Percentiles rank a stretch among this genome's conserved stretches.
These are phyloP conservation scores for Saitoella complicata DNA, from an alignment of 805 yeast genomes.

Conservation along the genomic window DNA sequence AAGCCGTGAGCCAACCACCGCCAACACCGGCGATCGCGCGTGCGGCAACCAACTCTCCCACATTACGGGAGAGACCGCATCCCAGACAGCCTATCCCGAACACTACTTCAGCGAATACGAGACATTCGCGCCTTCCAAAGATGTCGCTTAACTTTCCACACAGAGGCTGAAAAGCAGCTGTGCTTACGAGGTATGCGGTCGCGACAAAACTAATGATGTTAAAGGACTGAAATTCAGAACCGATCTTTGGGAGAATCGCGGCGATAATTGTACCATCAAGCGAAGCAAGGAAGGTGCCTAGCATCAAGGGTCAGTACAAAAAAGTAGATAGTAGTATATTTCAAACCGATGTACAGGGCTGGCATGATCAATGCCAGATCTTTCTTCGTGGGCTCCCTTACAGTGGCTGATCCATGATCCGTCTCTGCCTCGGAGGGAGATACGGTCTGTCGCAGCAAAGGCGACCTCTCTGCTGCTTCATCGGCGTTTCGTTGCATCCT, in stretches of 20 bases:
- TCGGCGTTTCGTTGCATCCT: too few species aligned
- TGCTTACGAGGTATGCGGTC: constrained; percentile 51
- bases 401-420: too few species aligned
- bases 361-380: too few species aligned
- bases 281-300: too few species aligned
- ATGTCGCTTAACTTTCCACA: constrained; percentile 61
- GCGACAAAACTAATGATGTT: constrained; percentile 56
- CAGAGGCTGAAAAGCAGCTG: constrained; percentile 61
- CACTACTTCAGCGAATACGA: constrained; percentile 27
- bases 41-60: constrained; percentile 7
- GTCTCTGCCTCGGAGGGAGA: too few species aligned
- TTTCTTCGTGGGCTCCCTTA: too few species aligned
- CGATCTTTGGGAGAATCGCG: constrained; percentile 22
- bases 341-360: too few species aligned
- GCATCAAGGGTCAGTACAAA: too few species aligned
- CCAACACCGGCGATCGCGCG: constrained; percentile 75
- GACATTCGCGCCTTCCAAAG: constrained; percentile 25
- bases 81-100: constrained; percentile 34
- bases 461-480: too few species aligned
- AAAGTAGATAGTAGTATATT: too few species aligned
- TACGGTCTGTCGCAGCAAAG: too few species aligned
- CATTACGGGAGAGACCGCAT: constrained; percentile 25
- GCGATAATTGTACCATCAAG: too few species aligned
- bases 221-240: constrained; percentile 40
- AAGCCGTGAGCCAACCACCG: constrained; percentile 72